Evolutionary conservation across 2,329 filamentous ascomycete species (phyloP).

Genomic region (Triangularia verruculosa): DNA sequence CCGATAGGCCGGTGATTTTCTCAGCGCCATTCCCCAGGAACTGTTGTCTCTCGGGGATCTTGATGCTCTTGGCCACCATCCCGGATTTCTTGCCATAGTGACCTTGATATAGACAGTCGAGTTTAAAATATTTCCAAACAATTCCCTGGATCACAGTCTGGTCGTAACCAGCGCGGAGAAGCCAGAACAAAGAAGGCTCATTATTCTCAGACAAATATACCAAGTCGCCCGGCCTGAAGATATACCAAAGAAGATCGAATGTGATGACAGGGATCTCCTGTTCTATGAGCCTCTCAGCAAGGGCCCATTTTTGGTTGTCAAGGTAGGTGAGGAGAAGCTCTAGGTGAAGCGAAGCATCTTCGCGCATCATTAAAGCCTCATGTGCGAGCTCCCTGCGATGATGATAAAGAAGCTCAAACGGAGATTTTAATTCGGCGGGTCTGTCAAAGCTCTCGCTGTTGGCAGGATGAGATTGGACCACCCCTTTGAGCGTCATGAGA

Average conservation of each 20-base stretch:
- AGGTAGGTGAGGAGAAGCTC: constrained; percentile 26
- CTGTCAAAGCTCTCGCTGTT: background rate
- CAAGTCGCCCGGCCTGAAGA: constrained; percentile 23
- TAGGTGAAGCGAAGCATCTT: constrained; percentile 18
- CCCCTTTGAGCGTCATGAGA: background rate
- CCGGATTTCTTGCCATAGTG: constrained; percentile 2
- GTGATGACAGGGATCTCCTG: constrained; percentile 13
- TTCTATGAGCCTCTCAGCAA: constrained; percentile 15
- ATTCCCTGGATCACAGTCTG: constrained; percentile 11
- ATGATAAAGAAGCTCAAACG: background rate
- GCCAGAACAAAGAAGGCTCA: constrained; percentile 21
- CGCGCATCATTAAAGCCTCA: background rate
- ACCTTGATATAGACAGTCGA: constrained; percentile 15
- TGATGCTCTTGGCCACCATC: background rate
- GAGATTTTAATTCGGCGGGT: background rate
- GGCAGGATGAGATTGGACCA: background rate
- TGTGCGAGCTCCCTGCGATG: background rate
- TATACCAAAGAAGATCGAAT: constrained; percentile 18
- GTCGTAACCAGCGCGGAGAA: constrained; percentile 21
- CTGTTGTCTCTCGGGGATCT: background rate
- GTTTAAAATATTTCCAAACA: background rate
- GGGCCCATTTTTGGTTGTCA: constrained; percentile 18
- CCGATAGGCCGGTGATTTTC: background rate
- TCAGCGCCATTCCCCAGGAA: background rate
- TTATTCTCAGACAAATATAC: constrained; percentile 17